These are phyloP conservation scores for Phytophthora ohioensis DNA, from an alignment of 352 stramenopile genomes.

Conservation along the genomic window DNA sequence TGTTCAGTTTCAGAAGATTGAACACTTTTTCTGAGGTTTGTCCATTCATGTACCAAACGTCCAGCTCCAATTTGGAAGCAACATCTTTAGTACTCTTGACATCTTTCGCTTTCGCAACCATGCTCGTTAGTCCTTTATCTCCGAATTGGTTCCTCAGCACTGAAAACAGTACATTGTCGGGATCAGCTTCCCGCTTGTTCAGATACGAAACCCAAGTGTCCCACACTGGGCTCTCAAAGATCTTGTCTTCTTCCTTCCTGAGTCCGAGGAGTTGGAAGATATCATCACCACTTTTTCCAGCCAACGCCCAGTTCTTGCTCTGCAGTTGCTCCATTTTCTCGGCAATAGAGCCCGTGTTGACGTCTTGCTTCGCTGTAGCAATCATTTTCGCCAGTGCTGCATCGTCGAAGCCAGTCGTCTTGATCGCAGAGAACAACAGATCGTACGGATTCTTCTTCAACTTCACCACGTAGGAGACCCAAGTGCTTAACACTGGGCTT, in stretches of 20 bases:
- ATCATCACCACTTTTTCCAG: constrained; percentile 2
- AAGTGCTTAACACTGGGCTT: constrained; percentile 10
- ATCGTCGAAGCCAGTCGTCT: not conserved
- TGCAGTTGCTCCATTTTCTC: constrained; percentile 8
- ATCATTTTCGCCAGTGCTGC: not conserved
- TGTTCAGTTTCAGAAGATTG: not conserved
- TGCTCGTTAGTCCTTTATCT: not conserved
- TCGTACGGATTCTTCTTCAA: constrained; percentile 3
- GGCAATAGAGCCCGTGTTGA: not conserved
- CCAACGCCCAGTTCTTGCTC: not conserved
- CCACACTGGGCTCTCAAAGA: constrained; percentile 1
- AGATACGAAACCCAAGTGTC: constrained; percentile 1
- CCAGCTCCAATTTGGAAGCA: not conserved
- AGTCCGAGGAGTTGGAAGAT: constrained; percentile 8
- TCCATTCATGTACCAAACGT: not conserved
- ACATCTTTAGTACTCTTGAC: not conserved
- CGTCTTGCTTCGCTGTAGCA: not conserved
- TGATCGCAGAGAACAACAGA: constrained; percentile 8
- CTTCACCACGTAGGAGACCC: constrained; percentile 5
- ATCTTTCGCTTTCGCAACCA: not conserved
- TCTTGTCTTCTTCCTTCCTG: not conserved
- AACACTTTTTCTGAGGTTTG: constrained; percentile 7
- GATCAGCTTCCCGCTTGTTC: not conserved
- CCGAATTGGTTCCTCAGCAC: not conserved
- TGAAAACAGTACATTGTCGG: not conserved